A percentile compares a stretch with the other conserved stretches of the same genome.
Evolutionary conservation across 805 yeast species (phyloP).

Genomic region (Debaryomyces tyrocola): DNA sequence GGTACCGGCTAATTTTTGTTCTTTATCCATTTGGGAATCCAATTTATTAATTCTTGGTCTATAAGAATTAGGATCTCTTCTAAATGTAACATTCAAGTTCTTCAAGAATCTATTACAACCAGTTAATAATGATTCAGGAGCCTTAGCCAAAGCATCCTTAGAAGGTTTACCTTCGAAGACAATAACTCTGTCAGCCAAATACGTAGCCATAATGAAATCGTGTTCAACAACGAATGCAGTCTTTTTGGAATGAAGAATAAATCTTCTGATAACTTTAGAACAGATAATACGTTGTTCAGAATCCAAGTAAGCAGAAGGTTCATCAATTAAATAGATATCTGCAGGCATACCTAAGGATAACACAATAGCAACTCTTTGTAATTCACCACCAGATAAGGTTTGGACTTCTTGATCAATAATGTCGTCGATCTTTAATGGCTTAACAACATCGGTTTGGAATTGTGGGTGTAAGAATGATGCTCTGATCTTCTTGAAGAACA

Average conservation of each 20-base stretch:
- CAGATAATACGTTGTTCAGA: slow-evolving; percentile 99
- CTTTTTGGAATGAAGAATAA: slow-evolving; percentile 92
- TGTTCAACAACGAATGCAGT: slow-evolving; percentile 99
- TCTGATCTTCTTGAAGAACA: slow-evolving; percentile 94
- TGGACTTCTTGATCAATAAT: slow-evolving; percentile 97
- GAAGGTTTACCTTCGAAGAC: slow-evolving; percentile 97
- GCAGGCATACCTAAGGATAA: slow-evolving; percentile 92
- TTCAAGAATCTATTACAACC: slow-evolving; percentile 97
- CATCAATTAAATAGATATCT: slow-evolving; percentile 95
- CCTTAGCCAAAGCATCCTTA: slow-evolving; percentile 74
- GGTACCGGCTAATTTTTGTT: slow-evolving; percentile 89
- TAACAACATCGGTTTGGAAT: slow-evolving; percentile 96
- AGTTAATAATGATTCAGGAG: slow-evolving; percentile 90
- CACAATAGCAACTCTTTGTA: slow-evolving; percentile 98
- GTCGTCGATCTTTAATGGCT: slow-evolving; percentile 90
- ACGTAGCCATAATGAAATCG: slow-evolving; percentile 99
- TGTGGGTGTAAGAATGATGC: slow-evolving; percentile 93
- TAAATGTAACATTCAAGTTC: slow-evolving; percentile 95
- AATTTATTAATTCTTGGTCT: slow-evolving; percentile 98
- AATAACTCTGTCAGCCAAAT: slow-evolving; percentile 97
- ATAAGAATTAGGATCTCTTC: slow-evolving; percentile 98
- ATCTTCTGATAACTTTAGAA: slow-evolving; percentile 97
- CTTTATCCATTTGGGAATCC: slow-evolving; percentile 98
- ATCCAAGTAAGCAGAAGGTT: slow-evolving; percentile 98
- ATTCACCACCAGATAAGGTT: slow-evolving; percentile 98